phyloP scores from a whole-genome alignment of 1,284 basidiomycete species.

The Malassezia pachydermatis region DNA sequence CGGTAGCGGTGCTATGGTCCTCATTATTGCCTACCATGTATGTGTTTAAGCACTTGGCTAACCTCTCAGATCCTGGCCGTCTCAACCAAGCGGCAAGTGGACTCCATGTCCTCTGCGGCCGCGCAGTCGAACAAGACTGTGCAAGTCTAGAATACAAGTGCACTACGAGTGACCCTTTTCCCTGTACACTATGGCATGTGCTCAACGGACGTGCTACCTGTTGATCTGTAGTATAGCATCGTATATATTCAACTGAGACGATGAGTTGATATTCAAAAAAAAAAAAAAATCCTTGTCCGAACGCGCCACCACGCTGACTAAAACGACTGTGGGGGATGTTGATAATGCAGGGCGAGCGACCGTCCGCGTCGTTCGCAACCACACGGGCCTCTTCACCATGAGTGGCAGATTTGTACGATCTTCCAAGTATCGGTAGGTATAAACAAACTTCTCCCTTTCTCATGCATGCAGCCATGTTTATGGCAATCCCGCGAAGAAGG shows the following conservation, averaged over 20 bases:
- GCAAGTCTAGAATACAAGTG: no score
- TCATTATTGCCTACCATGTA: slow-evolving; percentile 18
- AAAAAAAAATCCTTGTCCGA: no score
- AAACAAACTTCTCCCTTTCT: background rate
- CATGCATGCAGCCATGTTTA: slow-evolving; percentile 65
- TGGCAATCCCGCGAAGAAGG: slow-evolving; percentile 53
- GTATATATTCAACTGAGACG: slow-evolving; percentile 15
- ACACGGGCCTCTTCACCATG: slow-evolving; percentile 9
- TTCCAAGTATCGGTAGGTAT: slow-evolving; percentile 55
- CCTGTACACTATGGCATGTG: slow-evolving; percentile 1
- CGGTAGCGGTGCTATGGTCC: slow-evolving; percentile 13
- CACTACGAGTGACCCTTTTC: background rate
- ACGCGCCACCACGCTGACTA: no score
- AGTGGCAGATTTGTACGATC: slow-evolving; percentile 55
- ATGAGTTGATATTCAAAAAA: no score
- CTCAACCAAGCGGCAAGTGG: slow-evolving; percentile 12
- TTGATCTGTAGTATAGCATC: slow-evolving; percentile 7
- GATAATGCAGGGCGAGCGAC: no score
- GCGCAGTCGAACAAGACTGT: background rate
- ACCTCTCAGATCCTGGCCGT: slow-evolving; percentile 13
- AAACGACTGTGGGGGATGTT: no score
- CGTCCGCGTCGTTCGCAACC: no score
- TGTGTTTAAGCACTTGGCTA: background rate
- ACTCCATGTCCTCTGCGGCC: slow-evolving; percentile 4
- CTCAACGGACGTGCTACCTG: slow-evolving; percentile 14